These are phyloP conservation scores for Phtheirospermum japonicum DNA, from an alignment of 257 asterid species.

Conservation along the genomic window DNA sequence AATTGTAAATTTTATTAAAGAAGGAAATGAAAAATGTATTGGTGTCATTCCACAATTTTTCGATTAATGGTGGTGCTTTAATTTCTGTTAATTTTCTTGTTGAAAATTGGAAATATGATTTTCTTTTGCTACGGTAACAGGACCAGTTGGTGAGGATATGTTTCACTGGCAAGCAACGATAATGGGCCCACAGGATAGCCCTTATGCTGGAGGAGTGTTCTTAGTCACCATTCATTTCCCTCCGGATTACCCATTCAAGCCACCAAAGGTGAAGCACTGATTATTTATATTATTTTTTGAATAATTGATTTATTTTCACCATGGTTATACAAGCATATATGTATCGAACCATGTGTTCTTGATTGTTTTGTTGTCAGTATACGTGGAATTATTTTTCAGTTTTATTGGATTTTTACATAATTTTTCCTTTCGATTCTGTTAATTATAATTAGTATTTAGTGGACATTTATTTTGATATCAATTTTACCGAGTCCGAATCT, in stretches of 20 bases:
- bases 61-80: neutral
- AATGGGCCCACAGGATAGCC: conserved; percentile 76
- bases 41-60: neutral
- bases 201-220: conserved; percentile 66
- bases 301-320: neutral
- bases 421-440: no score
- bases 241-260: conserved; percentile 69
- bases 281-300: neutral
- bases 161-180: conserved; percentile 77
- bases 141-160: conserved; percentile 77
- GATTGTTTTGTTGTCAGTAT: no score
- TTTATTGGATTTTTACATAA: no score
- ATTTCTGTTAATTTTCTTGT: neutral
- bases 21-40: neutral
- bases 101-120: conserved; percentile 22
- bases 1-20: neutral
- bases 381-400: no score
- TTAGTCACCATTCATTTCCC: conserved; percentile 62
- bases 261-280: conserved; percentile 50
- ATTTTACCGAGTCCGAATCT: no score
- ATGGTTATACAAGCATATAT: neutral
- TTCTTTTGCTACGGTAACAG: conserved; percentile 35
- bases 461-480: no score
- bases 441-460: no score
- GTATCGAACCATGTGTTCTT: neutral